Conservation (phyloP, 2,329 filamentous ascomycete species). For the Emmonsiellopsis sp. region DNA sequence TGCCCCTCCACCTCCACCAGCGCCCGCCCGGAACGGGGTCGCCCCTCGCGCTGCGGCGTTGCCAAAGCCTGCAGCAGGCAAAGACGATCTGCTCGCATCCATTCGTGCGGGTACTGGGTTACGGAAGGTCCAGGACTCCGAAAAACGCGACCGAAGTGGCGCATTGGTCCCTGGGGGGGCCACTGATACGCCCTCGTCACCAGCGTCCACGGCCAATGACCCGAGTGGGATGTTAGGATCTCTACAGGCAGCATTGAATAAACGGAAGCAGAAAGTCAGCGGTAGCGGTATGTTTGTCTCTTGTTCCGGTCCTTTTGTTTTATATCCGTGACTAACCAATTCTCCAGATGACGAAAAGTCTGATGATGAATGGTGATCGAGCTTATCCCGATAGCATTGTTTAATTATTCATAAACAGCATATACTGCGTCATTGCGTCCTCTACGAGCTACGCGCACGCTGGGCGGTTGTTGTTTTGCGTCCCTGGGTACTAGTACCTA, state of each 20-base stretch:
- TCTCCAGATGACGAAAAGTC: constrained; percentile 36
- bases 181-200: constrained; percentile 51
- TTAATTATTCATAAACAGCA: too few relatives aligned
- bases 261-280: constrained; percentile 88
- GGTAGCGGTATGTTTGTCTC: constrained; percentile 68
- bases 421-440: too few relatives aligned
- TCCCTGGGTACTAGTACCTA: neutral
- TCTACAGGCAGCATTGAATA: constrained; percentile 64
- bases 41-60: constrained; percentile 33
- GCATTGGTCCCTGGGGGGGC: constrained; percentile 38
- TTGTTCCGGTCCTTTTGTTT: constrained; percentile 5
- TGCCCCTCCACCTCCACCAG: constrained; percentile 37
- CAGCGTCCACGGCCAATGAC: constrained; percentile 34
- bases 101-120: constrained; percentile 43
- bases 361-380: constrained; percentile 36
- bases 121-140: constrained; percentile 36
- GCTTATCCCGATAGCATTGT: too few relatives aligned
- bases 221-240: constrained; percentile 67
- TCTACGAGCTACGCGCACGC: too few relatives aligned
- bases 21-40: constrained; percentile 18
- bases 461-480: neutral
- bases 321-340: constrained; percentile 15
- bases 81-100: constrained; percentile 37
- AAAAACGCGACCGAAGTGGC: constrained; percentile 38
- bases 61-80: constrained; percentile 28